A percentile compares a stretch with the other conserved stretches of the same genome.
These are phyloP conservation scores for Dillenia suffruticosa DNA, from an alignment of 164 flowering plant genomes.

Conservation along the genomic window DNA sequence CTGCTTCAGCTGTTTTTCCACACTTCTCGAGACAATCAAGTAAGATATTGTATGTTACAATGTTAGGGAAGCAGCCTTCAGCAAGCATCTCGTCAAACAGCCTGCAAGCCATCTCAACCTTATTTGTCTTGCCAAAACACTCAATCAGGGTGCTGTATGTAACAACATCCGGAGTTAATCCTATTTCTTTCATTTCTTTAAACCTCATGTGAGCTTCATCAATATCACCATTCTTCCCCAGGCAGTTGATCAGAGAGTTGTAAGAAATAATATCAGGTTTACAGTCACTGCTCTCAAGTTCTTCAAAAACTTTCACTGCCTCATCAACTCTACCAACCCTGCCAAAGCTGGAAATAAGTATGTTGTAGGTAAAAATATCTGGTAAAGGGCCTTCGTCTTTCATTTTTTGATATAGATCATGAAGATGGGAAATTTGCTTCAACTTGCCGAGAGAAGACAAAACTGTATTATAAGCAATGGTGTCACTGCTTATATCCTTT, in stretches of 20 bases:
- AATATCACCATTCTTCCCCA: conserved; percentile 84
- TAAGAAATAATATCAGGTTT: conserved; percentile 78
- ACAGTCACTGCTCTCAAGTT: conserved; percentile 63
- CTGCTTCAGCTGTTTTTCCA: conserved; percentile 86
- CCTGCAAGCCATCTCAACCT: conserved; percentile 78
- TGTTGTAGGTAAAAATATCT: conserved; percentile 86
- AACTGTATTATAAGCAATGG: conserved; percentile 76
- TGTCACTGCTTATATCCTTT: conserved; percentile 63
- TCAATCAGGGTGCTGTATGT: conserved; percentile 94
- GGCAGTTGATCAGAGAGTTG: conserved; percentile 85
- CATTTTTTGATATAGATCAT: conserved; percentile 77
- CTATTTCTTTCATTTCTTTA: conserved; percentile 90
- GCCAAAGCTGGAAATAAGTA: conserved; percentile 78
- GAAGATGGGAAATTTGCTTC: conserved; percentile 55
- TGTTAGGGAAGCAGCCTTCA: conserved; percentile 75
- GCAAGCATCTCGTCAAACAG: conserved; percentile 83
- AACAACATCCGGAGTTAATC: conserved; percentile 86
- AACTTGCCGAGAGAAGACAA: conserved; percentile 78
- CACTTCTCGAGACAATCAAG: conserved; percentile 82
- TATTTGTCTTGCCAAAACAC: conserved; percentile 86
- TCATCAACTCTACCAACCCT: conserved; percentile 68
- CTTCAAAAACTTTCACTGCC: conserved; percentile 69
- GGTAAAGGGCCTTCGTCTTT: conserved; percentile 70
- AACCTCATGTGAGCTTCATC: conserved; percentile 96
- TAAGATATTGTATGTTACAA: conserved; percentile 88